Evolutionary conservation across 345 rosid genomes (phyloP).

Genomic region (Cardamine occulta): DNA sequence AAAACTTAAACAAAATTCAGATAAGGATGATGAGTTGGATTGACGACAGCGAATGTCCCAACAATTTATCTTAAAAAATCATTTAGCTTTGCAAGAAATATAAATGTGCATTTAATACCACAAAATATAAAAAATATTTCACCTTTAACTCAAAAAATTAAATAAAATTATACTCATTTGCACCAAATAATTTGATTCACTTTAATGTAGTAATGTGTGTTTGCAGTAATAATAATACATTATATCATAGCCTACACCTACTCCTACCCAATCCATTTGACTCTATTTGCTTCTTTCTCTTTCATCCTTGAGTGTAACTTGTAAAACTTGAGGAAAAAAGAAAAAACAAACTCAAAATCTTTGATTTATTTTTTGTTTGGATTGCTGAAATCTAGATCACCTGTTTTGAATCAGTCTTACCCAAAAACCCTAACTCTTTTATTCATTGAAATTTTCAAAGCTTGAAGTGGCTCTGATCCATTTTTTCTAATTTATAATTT

Average conservation of each 20-base stretch:
- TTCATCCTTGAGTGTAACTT: constrained; percentile 42
- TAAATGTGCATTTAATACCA: constrained; percentile 3
- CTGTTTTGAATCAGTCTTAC: constrained; percentile 46
- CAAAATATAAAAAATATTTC: background rate
- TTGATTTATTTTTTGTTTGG: background rate
- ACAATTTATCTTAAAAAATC: background rate
- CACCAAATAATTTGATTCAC: constrained; percentile 14
- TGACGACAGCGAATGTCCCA: constrained; percentile 10
- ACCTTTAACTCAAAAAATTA: background rate
- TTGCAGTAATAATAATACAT: constrained; percentile 9
- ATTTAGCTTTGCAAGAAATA: background rate
- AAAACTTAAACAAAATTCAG: background rate
- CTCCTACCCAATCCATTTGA: constrained; percentile 46
- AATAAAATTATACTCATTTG: constrained; percentile 12
- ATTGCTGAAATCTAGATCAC: constrained; percentile 46
- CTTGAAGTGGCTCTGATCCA: constrained; percentile 22
- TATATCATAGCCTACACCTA: constrained; percentile 35
- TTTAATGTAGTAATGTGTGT: background rate
- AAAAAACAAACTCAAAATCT: constrained; percentile 14
- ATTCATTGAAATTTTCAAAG: constrained; percentile 33
- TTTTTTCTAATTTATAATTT: background rate
- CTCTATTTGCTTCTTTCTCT: constrained; percentile 28
- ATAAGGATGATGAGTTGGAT: constrained; percentile 17
- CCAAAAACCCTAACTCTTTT: constrained; percentile 32
- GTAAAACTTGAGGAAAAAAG: constrained; percentile 15